phyloP scores from a whole-genome alignment of 208 protist genomes.

The Wallacemonas sp. region DNA sequence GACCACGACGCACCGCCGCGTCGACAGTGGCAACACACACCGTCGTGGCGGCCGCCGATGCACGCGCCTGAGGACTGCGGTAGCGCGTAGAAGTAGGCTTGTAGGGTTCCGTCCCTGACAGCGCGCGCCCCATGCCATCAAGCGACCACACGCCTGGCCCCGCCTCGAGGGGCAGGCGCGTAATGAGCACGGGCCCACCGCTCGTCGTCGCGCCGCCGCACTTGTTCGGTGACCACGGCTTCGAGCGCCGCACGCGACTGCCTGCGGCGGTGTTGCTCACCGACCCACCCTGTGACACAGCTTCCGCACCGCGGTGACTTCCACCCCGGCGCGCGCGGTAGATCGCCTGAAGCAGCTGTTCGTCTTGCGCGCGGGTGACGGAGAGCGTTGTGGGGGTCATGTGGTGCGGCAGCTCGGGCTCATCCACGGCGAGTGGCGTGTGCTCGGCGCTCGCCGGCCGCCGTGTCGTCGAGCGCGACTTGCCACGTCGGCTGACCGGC shows the following conservation, averaged over 20 bases:
- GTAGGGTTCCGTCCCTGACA: no score
- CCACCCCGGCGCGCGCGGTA: neutral
- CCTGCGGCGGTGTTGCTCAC: neutral
- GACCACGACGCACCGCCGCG: neutral
- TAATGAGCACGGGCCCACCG: conserved; percentile 34
- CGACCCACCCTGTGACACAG: neutral
- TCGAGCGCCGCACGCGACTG: conserved; percentile 1
- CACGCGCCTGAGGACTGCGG: no score
- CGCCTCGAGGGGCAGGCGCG: conserved; percentile 52
- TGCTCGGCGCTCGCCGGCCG: neutral
- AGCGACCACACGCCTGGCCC: conserved; percentile 67
- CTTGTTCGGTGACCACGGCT: neutral
- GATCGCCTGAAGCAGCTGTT: conserved; percentile 5
- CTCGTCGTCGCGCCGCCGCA: no score
- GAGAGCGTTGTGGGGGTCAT: neutral
- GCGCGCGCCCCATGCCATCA: conserved; percentile 13
- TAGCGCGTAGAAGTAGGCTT: no score
- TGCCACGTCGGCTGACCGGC: neutral
- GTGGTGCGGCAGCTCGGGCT: neutral
- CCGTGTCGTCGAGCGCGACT: neutral
- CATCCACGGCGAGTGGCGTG: neutral
- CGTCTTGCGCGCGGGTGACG: conserved; percentile 2
- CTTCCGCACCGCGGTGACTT: neutral
- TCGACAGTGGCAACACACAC: conserved; percentile 5
- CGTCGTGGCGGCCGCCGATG: no score